Conservation (phyloP, 257 asterid genomes). For the Scutellaria minor region DNA sequence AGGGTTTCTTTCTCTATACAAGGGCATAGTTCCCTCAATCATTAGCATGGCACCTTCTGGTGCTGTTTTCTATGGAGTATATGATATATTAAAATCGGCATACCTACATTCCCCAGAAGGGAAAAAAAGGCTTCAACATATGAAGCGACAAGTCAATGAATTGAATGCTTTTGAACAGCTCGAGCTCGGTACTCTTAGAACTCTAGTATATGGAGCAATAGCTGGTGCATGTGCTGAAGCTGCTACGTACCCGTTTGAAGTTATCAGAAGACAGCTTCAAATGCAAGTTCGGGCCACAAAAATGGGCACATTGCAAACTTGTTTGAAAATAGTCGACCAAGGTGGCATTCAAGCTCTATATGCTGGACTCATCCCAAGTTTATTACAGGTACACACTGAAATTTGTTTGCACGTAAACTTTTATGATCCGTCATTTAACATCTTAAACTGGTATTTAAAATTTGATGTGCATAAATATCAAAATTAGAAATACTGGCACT, state of each 20-base stretch:
- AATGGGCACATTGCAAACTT: conserved; percentile 81
- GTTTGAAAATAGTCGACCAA: conserved; percentile 74
- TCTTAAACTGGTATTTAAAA: conserved; percentile 2
- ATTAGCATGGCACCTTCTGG: conserved; percentile 99
- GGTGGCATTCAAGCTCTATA: conserved; percentile 93
- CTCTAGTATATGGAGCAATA: conserved; percentile 85
- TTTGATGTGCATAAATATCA: neutral
- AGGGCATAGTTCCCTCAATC: conserved; percentile 87
- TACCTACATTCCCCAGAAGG: conserved; percentile 87
- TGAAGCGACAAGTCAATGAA: conserved; percentile 74
- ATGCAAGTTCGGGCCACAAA: conserved; percentile 83
- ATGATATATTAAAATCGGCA: conserved; percentile 84
- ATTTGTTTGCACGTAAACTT: neutral
- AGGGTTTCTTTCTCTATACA: conserved; percentile 94
- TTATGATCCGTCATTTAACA: neutral
- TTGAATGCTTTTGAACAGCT: conserved; percentile 85
- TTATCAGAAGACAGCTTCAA: conserved; percentile 96
- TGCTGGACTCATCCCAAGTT: conserved; percentile 90
- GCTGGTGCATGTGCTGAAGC: conserved; percentile 98
- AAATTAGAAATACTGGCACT: neutral
- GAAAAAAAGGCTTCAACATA: conserved; percentile 59
- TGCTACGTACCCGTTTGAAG: conserved; percentile 98
- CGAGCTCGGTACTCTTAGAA: conserved; percentile 84
- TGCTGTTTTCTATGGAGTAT: conserved; percentile 94
- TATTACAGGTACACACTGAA: conserved; percentile 69